Conservation (phyloP, 2,329 filamentous ascomycete genomes). For the Colletotrichum godetiae region DNA sequence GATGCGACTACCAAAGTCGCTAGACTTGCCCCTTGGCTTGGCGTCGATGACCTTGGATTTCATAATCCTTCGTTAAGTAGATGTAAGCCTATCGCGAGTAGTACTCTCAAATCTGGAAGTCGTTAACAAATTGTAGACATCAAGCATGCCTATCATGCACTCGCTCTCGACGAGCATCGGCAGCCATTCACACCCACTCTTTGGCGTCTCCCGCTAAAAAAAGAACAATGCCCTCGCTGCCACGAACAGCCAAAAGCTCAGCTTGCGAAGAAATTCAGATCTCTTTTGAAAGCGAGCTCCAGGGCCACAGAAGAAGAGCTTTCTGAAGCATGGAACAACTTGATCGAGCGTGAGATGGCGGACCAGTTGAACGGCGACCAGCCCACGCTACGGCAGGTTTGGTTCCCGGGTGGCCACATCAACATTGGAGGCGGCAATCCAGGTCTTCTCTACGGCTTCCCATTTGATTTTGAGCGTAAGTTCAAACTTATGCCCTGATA, state of each 20-base stretch:
- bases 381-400: constrained; percentile 12
- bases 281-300: not conserved
- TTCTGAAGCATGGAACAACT: not conserved
- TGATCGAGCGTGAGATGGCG: not conserved
- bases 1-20: not conserved
- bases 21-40: not conserved
- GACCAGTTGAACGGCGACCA: not conserved
- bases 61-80: constrained; percentile 11
- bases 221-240: not conserved
- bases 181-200: not conserved
- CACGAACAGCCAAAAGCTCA: not conserved
- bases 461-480: constrained; percentile 21
- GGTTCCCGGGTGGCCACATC: constrained; percentile 27
- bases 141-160: constrained; percentile 15
- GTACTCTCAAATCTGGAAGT: rapidly evolving
- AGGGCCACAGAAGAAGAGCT: not conserved
- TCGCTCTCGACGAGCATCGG: constrained; percentile 15
- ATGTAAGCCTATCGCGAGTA: not conserved
- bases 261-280: not conserved
- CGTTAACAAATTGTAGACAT: not conserved
- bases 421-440: constrained; percentile 27
- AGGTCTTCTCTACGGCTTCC: not conserved
- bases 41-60: constrained; percentile 14
- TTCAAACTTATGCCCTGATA: not conserved
- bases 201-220: not conserved